Base-by-base conservation (phyloP, 768 basidiomycete species). In the Pseudohyphozyma bogoriensis region DNA sequence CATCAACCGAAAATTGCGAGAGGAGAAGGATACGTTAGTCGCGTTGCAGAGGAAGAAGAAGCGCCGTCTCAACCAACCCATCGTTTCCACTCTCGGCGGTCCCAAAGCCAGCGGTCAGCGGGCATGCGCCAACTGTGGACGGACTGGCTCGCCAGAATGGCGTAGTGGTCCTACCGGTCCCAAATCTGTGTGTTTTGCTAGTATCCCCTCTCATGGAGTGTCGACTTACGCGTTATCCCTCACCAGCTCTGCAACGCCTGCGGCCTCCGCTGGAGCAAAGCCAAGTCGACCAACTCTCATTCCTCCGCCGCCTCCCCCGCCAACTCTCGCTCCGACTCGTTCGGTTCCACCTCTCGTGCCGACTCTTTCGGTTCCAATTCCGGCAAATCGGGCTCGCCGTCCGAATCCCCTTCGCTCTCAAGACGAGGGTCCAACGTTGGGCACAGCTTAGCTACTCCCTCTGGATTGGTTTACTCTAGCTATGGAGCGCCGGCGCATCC, bases 91-190 rank as follows among this genome's bases (percentile, higher is more conserved):
- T 15, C 24, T 39, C 24, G 32, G 24, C 55, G 8, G 11, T 10
- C 16, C 11, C 0, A 47, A 57, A 42, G 22, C 39, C 0, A 10
- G 47, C 29, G 31, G 35, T 22, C 52, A 55, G 32, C 61, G 58
- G 29, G 50, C 64, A 0, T 69, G 69, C 56, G 66, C 69, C 45
- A 68, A 70, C 50, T 99, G 93, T 68, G 95, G 95, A 22, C 80
- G 89, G 60, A 96, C 92, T 1, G 89, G 91, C 74, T 92, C 89
- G 44, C 92, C 95, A 0, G 93, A 99, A 75, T 99, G 93, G 93
- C 81, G 93, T 68, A 92, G 90, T 80, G 93, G 93, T 15, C 93
- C 93, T 0, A 79, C 81, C 4, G 93, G 93, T 32, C 87, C 91
- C 3, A 96, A 96, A 97, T 73, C 91, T 92, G 3, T 97, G 93